Evolutionary conservation across 305 asterid genomes (phyloP).

Genomic region (Andrographis paniculata): DNA sequence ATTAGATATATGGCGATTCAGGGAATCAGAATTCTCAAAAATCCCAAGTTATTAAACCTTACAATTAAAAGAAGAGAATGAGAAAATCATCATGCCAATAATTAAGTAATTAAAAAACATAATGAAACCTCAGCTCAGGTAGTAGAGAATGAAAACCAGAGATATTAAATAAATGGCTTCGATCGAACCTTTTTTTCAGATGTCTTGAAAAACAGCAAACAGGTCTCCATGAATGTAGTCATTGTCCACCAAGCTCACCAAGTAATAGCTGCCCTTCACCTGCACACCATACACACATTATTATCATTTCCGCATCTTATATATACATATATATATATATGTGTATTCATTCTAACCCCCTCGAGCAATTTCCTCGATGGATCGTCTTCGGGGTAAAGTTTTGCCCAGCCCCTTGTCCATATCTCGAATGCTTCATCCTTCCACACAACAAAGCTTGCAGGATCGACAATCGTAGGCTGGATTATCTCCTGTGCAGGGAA

Average conservation of each 20-base stretch:
- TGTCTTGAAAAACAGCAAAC: conserved; percentile 61
- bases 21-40: too few species aligned
- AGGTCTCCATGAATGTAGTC: conserved; percentile 73
- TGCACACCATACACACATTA: conserved; percentile 15
- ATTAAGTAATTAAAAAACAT: too few species aligned
- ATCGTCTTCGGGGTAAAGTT: conserved; percentile 66
- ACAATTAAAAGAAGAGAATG: background rate
- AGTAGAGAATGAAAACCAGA: background rate
- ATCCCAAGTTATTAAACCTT: too few species aligned
- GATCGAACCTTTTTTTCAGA: conserved; percentile 28
- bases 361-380: conserved; percentile 66
- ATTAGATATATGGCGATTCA: too few species aligned
- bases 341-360: conserved; percentile 34
- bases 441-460: conserved; percentile 81
- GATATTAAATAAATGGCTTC: background rate
- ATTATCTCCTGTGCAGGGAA: conserved; percentile 90
- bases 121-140: background rate
- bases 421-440: conserved; percentile 96
- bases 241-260: conserved; percentile 95
- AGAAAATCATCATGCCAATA: background rate
- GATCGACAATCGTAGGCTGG: conserved; percentile 95
- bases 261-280: conserved; percentile 66
- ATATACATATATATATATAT: background rate
- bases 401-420: conserved; percentile 93
- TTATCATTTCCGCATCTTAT: background rate